Percentiles rank a stretch among this genome's conserved stretches.
Evolutionary conservation across 176 grass and related monocot genomes (phyloP).

Genomic region (Chrysopogon serrulatus): DNA sequence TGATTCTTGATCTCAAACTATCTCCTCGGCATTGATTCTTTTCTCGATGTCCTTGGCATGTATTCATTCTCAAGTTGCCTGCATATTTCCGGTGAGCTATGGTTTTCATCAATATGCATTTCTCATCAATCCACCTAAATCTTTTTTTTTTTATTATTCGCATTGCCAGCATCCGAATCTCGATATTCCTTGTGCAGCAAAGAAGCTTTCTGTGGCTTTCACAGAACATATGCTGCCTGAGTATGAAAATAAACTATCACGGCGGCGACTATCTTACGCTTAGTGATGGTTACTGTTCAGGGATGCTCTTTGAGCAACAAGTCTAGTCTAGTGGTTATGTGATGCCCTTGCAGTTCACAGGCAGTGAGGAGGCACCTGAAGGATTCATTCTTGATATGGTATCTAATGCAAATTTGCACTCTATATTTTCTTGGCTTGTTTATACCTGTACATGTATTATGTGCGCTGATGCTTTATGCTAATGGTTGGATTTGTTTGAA

Average conservation of each 20-base stretch:
- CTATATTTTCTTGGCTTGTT: conserved; percentile 39
- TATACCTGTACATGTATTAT: conserved; percentile 29
- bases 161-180: conserved; percentile 28
- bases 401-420: conserved; percentile 72
- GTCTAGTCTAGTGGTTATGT: conserved; percentile 52
- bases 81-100: conserved; percentile 36
- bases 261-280: conserved; percentile 59
- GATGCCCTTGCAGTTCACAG: conserved; percentile 44
- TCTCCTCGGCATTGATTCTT: conserved; percentile 51
- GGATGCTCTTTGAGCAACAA: conserved; percentile 38
- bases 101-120: conserved; percentile 37
- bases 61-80: conserved; percentile 44
- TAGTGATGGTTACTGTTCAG: conserved; percentile 73
- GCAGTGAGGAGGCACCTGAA: conserved; percentile 52
- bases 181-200: conserved; percentile 46
- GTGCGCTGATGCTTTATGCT: conserved; percentile 11
- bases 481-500: conserved; percentile 32
- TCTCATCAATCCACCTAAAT: conserved; percentile 41
- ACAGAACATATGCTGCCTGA: conserved; percentile 65
- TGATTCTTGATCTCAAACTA: conserved; percentile 42
- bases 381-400: conserved; percentile 75
- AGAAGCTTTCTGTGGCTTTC: conserved; percentile 60
- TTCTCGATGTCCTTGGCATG: conserved; percentile 51
- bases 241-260: conserved; percentile 58
- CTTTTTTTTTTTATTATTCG: conserved; percentile 35